Base-by-base conservation (phyloP, 345 rosid genomes). In the Erodium maritimum region DNA sequence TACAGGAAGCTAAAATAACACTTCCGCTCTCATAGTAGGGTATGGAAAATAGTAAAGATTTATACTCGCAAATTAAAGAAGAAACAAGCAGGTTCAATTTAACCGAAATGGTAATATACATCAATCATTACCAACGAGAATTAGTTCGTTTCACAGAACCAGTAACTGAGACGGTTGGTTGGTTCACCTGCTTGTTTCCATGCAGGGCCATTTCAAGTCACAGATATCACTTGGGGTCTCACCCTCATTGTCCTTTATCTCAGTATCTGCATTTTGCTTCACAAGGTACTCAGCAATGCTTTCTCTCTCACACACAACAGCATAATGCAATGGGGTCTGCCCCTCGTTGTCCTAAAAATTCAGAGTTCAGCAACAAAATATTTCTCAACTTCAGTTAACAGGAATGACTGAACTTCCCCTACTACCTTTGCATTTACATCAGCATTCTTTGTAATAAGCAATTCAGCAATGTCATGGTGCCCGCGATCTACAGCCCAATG, bases 401-500 rank as follows among this genome's bases (percentile, higher is more conserved):
- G 12, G 17, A 42, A 42, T 42, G 48, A 42, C 3, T 9, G 48
- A 16, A 10, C 12, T 42, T 42, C 48, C 48, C 12, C 48, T 42
- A 42, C 65, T 68, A 85, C 99, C 94, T 86, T 81, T 5, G 91
- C 86, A 70, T 91, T 81, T 62, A 93, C 71, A 71, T 93, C 88
- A 5, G 91, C 84, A 3, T 85, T 80, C 63, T 60, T 83, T 60
- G 76, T 74, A 46, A 89, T 63, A 63, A 89, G 88, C 48, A 65
- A 61, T 69, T 93, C 80, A 5, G 72, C 71, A 24, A 83, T 70
- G 50, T 78, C 42, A 22, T 73, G 63, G 62, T 87, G 94, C 7
- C 97, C 94, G 59, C 96, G 94, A 65, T 93, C 97, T 61, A 80
- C 91, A 55, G 97, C 99, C 96, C 99, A 90, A 65, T 93, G 99